Conservation (phyloP, 495 filamentous ascomycete species). For the Xylaria cubensis region DNA sequence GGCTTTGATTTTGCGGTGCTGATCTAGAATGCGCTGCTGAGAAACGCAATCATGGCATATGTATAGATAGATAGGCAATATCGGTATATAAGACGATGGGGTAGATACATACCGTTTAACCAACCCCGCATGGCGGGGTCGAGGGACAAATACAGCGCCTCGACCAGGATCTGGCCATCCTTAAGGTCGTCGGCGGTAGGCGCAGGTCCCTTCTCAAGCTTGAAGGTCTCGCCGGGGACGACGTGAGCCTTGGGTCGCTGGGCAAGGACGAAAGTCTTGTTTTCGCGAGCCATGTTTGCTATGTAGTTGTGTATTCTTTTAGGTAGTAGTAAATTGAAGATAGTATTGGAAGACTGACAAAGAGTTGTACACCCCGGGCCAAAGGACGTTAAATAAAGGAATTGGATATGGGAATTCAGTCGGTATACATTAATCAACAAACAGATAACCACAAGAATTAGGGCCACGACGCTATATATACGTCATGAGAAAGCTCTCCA, state of each 20-base stretch:
- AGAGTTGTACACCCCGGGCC: not conserved
- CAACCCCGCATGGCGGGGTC: constrained; percentile 85
- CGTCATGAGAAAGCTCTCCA: not conserved
- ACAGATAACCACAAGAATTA: not conserved
- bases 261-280: constrained; percentile 56
- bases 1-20: not conserved
- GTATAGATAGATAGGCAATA: not conserved
- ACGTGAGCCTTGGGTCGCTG: constrained; percentile 55
- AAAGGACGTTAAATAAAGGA: not conserved
- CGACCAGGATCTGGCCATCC: constrained; percentile 68
- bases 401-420: not conserved
- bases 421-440: not conserved
- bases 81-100: not conserved
- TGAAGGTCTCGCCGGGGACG: constrained; percentile 60
- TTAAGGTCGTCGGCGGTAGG: constrained; percentile 55
- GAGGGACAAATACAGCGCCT: constrained; percentile 73
- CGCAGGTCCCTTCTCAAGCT: constrained; percentile 53
- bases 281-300: constrained; percentile 46
- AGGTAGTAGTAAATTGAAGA: no score
- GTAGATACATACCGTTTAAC: constrained; percentile 55
- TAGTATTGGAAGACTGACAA: not conserved
- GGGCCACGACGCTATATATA: constrained; percentile 21
- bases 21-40: not conserved
- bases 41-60: not conserved
- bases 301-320: not conserved